These are phyloP conservation scores for Ceratocystis huliohia DNA, from an alignment of 2,329 filamentous ascomycete genomes.

Conservation along the genomic window DNA sequence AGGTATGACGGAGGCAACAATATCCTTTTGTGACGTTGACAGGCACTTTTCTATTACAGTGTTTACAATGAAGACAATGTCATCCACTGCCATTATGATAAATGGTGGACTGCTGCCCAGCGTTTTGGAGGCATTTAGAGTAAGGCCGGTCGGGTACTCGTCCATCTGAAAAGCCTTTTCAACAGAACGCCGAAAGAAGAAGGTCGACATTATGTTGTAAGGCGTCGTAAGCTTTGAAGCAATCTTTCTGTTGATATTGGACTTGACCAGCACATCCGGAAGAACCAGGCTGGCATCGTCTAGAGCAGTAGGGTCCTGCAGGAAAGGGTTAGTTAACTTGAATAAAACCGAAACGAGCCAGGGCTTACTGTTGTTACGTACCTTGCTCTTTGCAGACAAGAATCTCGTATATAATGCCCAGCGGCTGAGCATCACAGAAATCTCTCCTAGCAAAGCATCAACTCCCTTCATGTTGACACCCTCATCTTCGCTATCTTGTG, in stretches of 20 bases:
- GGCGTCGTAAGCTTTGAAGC: slow-evolving; percentile 59
- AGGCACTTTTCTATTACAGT: slow-evolving; percentile 77
- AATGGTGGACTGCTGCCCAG: slow-evolving; percentile 71
- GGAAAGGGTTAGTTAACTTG: slow-evolving; percentile 21
- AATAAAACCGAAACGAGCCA: not conserved
- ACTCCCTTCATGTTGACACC: slow-evolving; percentile 94
- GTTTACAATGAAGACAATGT: slow-evolving; percentile 98
- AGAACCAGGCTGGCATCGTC: slow-evolving; percentile 48
- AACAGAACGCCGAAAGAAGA: slow-evolving; percentile 91
- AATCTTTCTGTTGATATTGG: slow-evolving; percentile 69
- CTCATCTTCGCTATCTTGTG: slow-evolving; percentile 68
- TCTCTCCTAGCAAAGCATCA: slow-evolving; percentile 75
- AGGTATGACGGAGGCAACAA: slow-evolving; percentile 66
- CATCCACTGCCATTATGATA: slow-evolving; percentile 90
- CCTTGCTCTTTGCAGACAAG: slow-evolving; percentile 71
- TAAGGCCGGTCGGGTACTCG: slow-evolving; percentile 68
- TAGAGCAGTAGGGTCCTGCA: slow-evolving; percentile 38
- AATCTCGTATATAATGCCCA: slow-evolving; percentile 93
- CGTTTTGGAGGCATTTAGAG: slow-evolving; percentile 58
- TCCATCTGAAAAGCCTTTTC: slow-evolving; percentile 97
- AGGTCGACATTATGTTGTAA: slow-evolving; percentile 86
- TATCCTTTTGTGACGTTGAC: slow-evolving; percentile 68
- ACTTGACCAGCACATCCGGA: slow-evolving; percentile 64
- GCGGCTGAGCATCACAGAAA: slow-evolving; percentile 78
- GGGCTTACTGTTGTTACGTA: slow-evolving; percentile 34